Conservation (phyloP, 108 stramenopile genomes). For the Craspedostauros australis region DNA sequence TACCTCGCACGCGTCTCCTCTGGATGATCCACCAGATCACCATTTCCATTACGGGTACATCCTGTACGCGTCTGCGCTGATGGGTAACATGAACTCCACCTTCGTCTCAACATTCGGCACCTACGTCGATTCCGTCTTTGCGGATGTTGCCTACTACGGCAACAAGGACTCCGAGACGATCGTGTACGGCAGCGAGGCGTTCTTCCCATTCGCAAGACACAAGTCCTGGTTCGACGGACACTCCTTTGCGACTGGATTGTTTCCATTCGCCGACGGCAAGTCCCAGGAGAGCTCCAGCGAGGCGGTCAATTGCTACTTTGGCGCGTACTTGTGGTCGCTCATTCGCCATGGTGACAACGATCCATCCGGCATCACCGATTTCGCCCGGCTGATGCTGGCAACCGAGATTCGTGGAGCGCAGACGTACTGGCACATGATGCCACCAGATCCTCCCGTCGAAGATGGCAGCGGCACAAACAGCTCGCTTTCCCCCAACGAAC, state of each 20-base stretch:
- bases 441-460: conserved; percentile 10
- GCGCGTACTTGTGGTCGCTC: conserved; percentile 84
- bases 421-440: conserved; percentile 88
- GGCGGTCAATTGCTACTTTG: conserved; percentile 95
- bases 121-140: conserved; percentile 63
- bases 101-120: conserved; percentile 61
- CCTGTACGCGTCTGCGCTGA: conserved; percentile 69
- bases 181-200: conserved; percentile 20
- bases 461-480: conserved; percentile 1
- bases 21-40: conserved; percentile 37
- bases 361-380: conserved; percentile 46
- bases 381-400: conserved; percentile 67
- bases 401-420: conserved; percentile 84
- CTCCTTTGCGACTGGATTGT: conserved; percentile 79
- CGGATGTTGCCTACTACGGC: conserved; percentile 68
- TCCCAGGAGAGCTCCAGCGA: conserved; percentile 96
- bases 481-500: background rate
- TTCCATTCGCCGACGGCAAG: conserved; percentile 89
- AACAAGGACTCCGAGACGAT: conserved; percentile 33
- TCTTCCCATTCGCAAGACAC: conserved; percentile 76
- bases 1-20: too few species aligned
- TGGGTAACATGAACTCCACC: conserved; percentile 49
- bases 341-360: conserved; percentile 50
- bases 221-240: conserved; percentile 89
- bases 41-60: conserved; percentile 79